phyloP scores from a whole-genome alignment of 192 early-diverging fungal species.

The Linnemannia elongata region DNA sequence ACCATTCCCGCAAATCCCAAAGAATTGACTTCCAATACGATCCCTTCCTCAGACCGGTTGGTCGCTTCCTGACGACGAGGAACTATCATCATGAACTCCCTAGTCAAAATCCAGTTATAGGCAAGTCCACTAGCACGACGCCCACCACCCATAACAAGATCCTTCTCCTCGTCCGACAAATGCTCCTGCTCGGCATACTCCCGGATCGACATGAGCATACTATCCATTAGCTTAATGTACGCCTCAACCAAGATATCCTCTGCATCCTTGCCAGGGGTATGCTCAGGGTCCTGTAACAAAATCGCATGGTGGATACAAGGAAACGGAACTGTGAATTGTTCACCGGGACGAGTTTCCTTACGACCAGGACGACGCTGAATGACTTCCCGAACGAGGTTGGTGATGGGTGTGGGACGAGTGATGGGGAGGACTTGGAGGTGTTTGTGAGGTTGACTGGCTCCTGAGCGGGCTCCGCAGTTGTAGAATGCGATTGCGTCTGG shows the following conservation, averaged over 20 bases:
- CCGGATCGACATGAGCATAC: slow-evolving; percentile 63
- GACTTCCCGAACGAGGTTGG: slow-evolving; percentile 44
- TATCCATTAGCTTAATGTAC: slow-evolving; percentile 64
- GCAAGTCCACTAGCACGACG: slow-evolving; percentile 34
- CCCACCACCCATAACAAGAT: slow-evolving; percentile 1
- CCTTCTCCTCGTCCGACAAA: slow-evolving; percentile 18
- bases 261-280: slow-evolving; percentile 22
- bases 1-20: slow-evolving; percentile 67
- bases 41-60: slow-evolving; percentile 9
- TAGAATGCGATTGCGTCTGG: slow-evolving; percentile 62
- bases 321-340: slow-evolving; percentile 61
- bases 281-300: slow-evolving; percentile 38
- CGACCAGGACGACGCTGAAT: slow-evolving; percentile 58
- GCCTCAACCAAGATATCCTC: slow-evolving; percentile 61
- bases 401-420: slow-evolving; percentile 58
- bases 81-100: slow-evolving; percentile 67
- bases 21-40: slow-evolving; percentile 61
- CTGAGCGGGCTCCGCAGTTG: slow-evolving; percentile 69
- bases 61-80: slow-evolving; percentile 58
- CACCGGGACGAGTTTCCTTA: slow-evolving; percentile 42
- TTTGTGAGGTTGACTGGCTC: slow-evolving; percentile 71
- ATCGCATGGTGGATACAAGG: slow-evolving; percentile 61
- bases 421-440: slow-evolving; percentile 71
- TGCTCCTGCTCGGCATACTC: slow-evolving; percentile 41
- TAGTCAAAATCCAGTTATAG: slow-evolving; percentile 69